phyloP scores from a whole-genome alignment of 108 stramenopile genomes.

The Stephanodiscus triporus region DNA sequence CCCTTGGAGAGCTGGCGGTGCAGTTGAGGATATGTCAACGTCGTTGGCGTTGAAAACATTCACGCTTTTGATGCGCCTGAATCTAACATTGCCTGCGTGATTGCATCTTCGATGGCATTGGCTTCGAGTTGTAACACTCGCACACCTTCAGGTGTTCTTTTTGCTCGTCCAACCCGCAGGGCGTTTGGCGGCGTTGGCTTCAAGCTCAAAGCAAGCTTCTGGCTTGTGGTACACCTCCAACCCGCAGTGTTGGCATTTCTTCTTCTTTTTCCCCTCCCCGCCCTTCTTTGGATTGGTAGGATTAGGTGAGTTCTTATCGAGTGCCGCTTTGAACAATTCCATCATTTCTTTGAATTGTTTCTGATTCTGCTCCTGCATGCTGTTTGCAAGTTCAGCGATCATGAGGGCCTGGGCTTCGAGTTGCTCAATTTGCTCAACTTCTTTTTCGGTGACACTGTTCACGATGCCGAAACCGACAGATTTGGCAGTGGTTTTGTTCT shows the following conservation, averaged over 20 bases:
- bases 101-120: too few relatives aligned
- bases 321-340: slow-evolving; percentile 9
- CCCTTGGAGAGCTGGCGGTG: too few relatives aligned
- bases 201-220: slow-evolving; percentile 22
- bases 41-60: too few relatives aligned
- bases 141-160: too few relatives aligned
- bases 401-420: slow-evolving; percentile 9
- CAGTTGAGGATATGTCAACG: too few relatives aligned
- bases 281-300: not conserved
- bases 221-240: slow-evolving; percentile 22
- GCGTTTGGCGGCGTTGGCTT: not conserved
- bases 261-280: slow-evolving; percentile 11
- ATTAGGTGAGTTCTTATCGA: slow-evolving; percentile 14
- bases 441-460: not conserved
- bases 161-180: too few relatives aligned
- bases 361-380: not conserved
- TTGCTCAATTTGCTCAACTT: not conserved
- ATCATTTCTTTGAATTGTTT: slow-evolving; percentile 22
- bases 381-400: slow-evolving; percentile 7
- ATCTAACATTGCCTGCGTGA: too few relatives aligned
- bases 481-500: not conserved
- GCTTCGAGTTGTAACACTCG: too few relatives aligned
- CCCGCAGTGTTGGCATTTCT: slow-evolving; percentile 14
- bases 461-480: slow-evolving; percentile 14
- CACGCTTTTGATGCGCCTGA: too few relatives aligned